Percentiles rank a stretch among this genome's conserved stretches.
Conservation (phyloP, 1,284 basidiomycete species). For the Flammula alnicola region DNA sequence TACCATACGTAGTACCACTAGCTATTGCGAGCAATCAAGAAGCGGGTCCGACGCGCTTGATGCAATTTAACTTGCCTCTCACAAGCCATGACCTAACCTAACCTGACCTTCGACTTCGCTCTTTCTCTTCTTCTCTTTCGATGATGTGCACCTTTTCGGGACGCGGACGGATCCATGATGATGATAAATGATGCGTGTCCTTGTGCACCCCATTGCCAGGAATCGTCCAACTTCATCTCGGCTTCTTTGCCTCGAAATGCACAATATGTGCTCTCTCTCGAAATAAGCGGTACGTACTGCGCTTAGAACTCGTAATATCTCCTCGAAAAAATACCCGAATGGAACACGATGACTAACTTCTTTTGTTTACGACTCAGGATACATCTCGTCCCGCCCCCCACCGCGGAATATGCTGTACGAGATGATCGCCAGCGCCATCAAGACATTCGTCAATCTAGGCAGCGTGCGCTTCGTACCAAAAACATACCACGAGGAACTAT, state of each 20-base stretch:
- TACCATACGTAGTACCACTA: too few relatives aligned
- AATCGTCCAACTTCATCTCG: conserved; percentile 41
- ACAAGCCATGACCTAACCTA: too few relatives aligned
- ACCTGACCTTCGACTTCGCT: too few relatives aligned
- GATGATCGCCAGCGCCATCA: conserved; percentile 38
- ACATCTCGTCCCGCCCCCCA: conserved; percentile 39
- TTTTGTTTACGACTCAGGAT: conserved; percentile 37
- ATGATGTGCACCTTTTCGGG: background rate
- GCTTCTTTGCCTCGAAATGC: conserved; percentile 46
- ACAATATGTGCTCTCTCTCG: conserved; percentile 42
- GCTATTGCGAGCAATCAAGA: too few relatives aligned
- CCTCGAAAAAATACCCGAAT: too few relatives aligned
- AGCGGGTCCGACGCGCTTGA: too few relatives aligned
- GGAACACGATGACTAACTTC: conserved; percentile 7
- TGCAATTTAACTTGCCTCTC: too few relatives aligned
- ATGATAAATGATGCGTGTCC: conserved; percentile 1
- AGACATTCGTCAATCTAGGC: conserved; percentile 43
- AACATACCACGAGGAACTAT: conserved; percentile 41
- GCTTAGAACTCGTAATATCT: background rate
- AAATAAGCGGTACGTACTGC: conserved; percentile 45
- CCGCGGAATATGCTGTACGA: conserved; percentile 38
- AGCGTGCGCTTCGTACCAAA: conserved; percentile 43
- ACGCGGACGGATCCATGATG: background rate
- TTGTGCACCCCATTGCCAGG: conserved; percentile 23
- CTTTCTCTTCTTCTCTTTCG: too few relatives aligned